phyloP scores from a whole-genome alignment of 2,329 filamentous ascomycete species.

The Diaporthe amygdali region DNA sequence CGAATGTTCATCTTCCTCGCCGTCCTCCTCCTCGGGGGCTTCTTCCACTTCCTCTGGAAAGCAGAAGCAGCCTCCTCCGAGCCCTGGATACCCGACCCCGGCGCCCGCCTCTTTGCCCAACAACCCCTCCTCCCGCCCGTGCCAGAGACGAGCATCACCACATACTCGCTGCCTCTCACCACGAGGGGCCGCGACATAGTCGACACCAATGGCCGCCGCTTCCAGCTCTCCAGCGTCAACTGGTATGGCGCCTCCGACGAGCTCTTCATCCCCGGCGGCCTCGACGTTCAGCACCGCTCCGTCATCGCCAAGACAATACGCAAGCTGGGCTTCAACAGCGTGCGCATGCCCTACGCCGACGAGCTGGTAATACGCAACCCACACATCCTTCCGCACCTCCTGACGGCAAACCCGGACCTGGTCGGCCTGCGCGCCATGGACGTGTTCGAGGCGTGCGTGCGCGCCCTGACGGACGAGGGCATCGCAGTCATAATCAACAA shows the following conservation, averaged over 20 bases:
- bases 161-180: conserved; percentile 62
- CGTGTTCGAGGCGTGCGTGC: conserved; percentile 63
- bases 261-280: conserved; percentile 66
- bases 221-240: conserved; percentile 70
- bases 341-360: conserved; percentile 71
- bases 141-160: conserved; percentile 46
- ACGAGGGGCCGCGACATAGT: conserved; percentile 66
- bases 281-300: conserved; percentile 66
- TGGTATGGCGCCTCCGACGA: conserved; percentile 76
- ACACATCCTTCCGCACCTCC: conserved; percentile 51
- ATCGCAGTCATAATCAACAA: conserved; percentile 72
- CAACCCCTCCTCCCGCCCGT: conserved; percentile 52
- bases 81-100: conserved; percentile 56
- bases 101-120: conserved; percentile 52
- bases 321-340: conserved; percentile 71
- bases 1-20: conserved; percentile 44
- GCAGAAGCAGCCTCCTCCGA: conserved; percentile 48
- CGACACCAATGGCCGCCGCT: conserved; percentile 59
- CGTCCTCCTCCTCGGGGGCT: conserved; percentile 42
- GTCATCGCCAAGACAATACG: conserved; percentile 66
- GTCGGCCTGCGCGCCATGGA: conserved; percentile 62
- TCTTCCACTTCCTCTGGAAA: conserved; percentile 49
- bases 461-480: conserved; percentile 64
- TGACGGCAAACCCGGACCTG: conserved; percentile 66
- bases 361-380: conserved; percentile 70